A percentile compares a stretch with the other conserved stretches of the same genome.
Conservation (phyloP, 495 filamentous ascomycete genomes). For the Hyaloscypha variabilis region DNA sequence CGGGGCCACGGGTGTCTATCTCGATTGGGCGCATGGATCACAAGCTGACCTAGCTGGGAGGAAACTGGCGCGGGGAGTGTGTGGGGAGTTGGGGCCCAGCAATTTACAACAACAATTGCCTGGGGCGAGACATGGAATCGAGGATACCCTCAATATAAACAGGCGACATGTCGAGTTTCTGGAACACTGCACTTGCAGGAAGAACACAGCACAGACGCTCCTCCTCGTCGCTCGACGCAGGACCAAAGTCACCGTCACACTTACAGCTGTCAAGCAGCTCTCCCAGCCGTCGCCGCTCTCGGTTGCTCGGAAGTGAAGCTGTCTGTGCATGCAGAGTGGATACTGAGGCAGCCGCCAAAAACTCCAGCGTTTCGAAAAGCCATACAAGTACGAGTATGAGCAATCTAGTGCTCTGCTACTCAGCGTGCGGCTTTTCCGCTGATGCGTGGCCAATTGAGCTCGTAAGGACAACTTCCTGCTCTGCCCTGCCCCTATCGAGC, state of each 20-base stretch:
- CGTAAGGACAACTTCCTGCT: background rate
- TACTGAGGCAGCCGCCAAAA: constrained; percentile 1
- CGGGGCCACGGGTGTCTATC: background rate
- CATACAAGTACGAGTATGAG: background rate
- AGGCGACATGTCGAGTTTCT: background rate
- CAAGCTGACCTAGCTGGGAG: background rate
- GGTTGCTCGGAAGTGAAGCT: constrained; percentile 8
- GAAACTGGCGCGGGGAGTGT: constrained; percentile 14
- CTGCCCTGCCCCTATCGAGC: background rate
- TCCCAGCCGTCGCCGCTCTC: background rate
- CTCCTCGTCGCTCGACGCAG: background rate
- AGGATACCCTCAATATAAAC: background rate
- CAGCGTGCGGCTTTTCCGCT: constrained; percentile 18
- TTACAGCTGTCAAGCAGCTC: constrained; percentile 1
- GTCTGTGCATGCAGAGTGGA: constrained; percentile 5
- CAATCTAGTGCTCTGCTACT: background rate
- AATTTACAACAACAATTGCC: background rate
- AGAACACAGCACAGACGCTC: background rate
- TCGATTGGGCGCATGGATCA: constrained; percentile 3
- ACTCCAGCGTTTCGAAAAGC: constrained; percentile 12
- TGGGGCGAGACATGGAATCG: background rate
- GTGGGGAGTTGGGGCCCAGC: constrained; percentile 8
- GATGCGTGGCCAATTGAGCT: constrained; percentile 23
- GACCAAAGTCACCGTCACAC: background rate
- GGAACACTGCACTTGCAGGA: background rate